phyloP scores from a whole-genome alignment of 2,329 filamentous ascomycete species.

The Fusarium keratoplasticum region DNA sequence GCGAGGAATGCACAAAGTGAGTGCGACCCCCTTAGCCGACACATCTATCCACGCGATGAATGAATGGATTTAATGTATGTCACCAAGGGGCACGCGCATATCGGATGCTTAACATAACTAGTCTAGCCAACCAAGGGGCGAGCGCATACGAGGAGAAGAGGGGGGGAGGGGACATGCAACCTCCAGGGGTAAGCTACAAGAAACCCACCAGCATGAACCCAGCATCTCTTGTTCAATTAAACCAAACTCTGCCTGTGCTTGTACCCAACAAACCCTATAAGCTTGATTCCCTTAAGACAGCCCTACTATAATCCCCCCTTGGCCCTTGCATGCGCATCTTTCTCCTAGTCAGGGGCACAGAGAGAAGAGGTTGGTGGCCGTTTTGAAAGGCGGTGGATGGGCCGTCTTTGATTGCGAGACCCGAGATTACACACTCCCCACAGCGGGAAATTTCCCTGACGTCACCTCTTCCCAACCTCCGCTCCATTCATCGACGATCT shows the following conservation, averaged over 20 bases:
- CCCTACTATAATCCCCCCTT: slow-evolving; percentile 6
- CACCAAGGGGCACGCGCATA: not conserved
- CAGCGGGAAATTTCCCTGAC: slow-evolving; percentile 38
- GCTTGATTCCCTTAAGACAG: slow-evolving; percentile 15
- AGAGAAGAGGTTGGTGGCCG: not conserved
- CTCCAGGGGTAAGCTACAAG: slow-evolving; percentile 17
- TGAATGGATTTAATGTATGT: not conserved
- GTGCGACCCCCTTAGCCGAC: not conserved
- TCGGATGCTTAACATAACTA: not conserved
- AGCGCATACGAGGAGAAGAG: not conserved
- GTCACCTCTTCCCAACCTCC: slow-evolving; percentile 29
- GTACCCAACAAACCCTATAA: not conserved
- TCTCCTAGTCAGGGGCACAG: slow-evolving; percentile 33
- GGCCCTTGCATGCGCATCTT: slow-evolving; percentile 17
- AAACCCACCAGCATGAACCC: slow-evolving; percentile 8
- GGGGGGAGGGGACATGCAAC: slow-evolving; percentile 13
- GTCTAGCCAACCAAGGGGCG: not conserved
- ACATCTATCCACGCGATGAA: slow-evolving; percentile 2
- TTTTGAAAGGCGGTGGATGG: slow-evolving; percentile 21
- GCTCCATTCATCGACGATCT: slow-evolving; percentile 33
- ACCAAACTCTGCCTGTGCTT: not conserved
- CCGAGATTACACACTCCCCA: slow-evolving; percentile 40
- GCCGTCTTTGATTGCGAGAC: slow-evolving; percentile 11
- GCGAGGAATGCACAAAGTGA: slow-evolving; percentile 21
- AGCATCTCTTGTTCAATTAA: slow-evolving; percentile 5